Evolutionary conservation across 768 basidiomycete species (phyloP).

Genomic region (Coprinellus aureogranulatus): DNA sequence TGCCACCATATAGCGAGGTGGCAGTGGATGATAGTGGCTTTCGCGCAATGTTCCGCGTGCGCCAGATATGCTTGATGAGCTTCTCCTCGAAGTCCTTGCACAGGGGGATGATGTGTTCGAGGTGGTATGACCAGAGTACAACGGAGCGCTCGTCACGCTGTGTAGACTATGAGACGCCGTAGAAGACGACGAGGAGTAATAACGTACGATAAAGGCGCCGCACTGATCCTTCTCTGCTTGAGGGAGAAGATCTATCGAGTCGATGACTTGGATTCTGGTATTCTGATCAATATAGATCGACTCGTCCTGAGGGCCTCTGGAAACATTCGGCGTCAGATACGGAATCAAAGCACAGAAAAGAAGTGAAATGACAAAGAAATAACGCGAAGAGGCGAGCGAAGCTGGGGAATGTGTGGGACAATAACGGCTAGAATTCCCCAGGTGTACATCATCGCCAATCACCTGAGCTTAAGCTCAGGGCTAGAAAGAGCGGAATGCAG

Average conservation of each 20-base stretch:
- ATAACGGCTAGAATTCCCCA: neutral
- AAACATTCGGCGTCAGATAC: constrained; percentile 1
- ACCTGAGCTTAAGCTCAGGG: neutral
- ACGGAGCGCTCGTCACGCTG: constrained; percentile 72
- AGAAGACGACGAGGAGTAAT: neutral
- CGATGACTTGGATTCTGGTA: constrained; percentile 83
- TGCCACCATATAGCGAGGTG: constrained; percentile 11
- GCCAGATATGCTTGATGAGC: constrained; percentile 82
- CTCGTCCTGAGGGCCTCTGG: constrained; percentile 48
- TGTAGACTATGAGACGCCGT: neutral
- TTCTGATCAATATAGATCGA: constrained; percentile 72
- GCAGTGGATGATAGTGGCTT: constrained; percentile 13
- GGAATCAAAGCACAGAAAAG: neutral
- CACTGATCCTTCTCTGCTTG: constrained; percentile 86
- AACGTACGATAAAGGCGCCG: constrained; percentile 69
- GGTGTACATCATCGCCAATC: neutral
- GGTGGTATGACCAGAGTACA: constrained; percentile 78
- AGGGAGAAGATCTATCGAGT: constrained; percentile 62
- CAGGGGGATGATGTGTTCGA: constrained; percentile 65
- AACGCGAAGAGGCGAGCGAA: neutral
- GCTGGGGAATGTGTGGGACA: neutral
- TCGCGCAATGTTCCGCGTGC: constrained; percentile 34
- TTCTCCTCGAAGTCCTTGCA: constrained; percentile 74
- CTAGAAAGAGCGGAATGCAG: neutral
- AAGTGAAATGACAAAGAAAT: neutral